phyloP scores from a whole-genome alignment of 2,329 filamentous ascomycete genomes.

The Aspergillus hiratsukae region DNA sequence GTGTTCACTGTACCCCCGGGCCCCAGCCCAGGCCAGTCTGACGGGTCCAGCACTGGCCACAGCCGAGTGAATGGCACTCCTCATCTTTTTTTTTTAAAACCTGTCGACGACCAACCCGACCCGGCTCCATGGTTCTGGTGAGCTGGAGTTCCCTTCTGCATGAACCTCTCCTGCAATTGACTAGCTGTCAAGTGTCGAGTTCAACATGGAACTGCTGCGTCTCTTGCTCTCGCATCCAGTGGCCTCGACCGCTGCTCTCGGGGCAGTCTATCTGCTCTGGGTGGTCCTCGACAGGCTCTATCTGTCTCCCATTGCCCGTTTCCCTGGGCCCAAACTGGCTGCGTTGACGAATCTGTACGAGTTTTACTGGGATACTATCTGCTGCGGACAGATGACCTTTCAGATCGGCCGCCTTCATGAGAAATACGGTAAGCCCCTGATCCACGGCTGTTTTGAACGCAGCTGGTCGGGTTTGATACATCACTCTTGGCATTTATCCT shows the following conservation, averaged over 20 bases:
- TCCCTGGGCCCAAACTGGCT: conserved; percentile 22
- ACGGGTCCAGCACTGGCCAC: not conserved
- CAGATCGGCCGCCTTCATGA: conserved; percentile 19
- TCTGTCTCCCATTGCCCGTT: conserved; percentile 20
- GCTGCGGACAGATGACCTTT: conserved; percentile 20
- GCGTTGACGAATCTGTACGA: conserved; percentile 21
- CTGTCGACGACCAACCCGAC: not conserved
- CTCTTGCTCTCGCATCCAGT: not conserved
- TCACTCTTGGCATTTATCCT: not conserved
- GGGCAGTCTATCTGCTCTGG: conserved; percentile 10
- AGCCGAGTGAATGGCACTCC: not conserved
- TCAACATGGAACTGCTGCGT: conserved; percentile 1
- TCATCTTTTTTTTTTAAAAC: not conserved
- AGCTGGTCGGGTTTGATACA: not conserved
- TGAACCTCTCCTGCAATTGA: not conserved
- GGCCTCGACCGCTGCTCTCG: not conserved
- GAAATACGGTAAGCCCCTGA: conserved; percentile 19
- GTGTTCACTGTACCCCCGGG: too few relatives aligned
- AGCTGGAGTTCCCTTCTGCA: not conserved
- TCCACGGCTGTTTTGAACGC: not conserved
- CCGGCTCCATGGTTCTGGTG: not conserved
- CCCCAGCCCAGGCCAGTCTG: not conserved
- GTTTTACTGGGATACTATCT: conserved; percentile 23
- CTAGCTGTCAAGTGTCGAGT: not conserved
- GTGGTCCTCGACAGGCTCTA: conserved; percentile 17